Conservation (phyloP, 768 basidiomycete genomes). For the Kwoniella shandongensis region DNA sequence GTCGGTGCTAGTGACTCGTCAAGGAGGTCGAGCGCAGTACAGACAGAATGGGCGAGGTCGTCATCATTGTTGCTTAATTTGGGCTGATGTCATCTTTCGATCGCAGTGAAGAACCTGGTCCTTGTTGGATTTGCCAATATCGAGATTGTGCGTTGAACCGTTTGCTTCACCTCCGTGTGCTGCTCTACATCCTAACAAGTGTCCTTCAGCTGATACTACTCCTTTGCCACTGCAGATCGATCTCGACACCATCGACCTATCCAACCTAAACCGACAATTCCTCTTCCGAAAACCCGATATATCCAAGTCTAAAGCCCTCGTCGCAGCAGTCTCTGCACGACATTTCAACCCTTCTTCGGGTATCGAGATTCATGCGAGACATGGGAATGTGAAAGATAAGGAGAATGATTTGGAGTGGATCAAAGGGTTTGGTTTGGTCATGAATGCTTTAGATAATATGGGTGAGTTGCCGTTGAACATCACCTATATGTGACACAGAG, state of each 20-base stretch:
- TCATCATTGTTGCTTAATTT: not conserved
- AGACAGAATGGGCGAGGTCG: not conserved
- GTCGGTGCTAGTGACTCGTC: not conserved
- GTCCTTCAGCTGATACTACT: not conserved
- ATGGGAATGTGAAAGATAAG: slow-evolving; percentile 92
- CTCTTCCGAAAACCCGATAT: slow-evolving; percentile 96
- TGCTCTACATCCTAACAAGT: no score
- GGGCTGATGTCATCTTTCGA: slow-evolving; percentile 12
- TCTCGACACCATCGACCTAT: slow-evolving; percentile 96
- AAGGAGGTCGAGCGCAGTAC: no score
- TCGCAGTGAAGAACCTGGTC: slow-evolving; percentile 88
- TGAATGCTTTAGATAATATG: slow-evolving; percentile 94
- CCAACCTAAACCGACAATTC: slow-evolving; percentile 95
- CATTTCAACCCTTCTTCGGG: slow-evolving; percentile 68
- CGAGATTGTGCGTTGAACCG: slow-evolving; percentile 59
- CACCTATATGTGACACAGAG: not conserved
- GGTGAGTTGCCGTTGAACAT: slow-evolving; percentile 60
- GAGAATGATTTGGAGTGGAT: slow-evolving; percentile 91
- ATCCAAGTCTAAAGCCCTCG: slow-evolving; percentile 92
- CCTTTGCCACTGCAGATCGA: slow-evolving; percentile 61
- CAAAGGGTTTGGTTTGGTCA: slow-evolving; percentile 80
- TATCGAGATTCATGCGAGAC: slow-evolving; percentile 80
- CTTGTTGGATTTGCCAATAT: slow-evolving; percentile 89
- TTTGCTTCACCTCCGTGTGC: no score
- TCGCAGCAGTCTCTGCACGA: slow-evolving; percentile 55